Evolutionary conservation across 1,284 basidiomycete genomes (phyloP).

Genomic region (Leccinum cinnamomeum): DNA sequence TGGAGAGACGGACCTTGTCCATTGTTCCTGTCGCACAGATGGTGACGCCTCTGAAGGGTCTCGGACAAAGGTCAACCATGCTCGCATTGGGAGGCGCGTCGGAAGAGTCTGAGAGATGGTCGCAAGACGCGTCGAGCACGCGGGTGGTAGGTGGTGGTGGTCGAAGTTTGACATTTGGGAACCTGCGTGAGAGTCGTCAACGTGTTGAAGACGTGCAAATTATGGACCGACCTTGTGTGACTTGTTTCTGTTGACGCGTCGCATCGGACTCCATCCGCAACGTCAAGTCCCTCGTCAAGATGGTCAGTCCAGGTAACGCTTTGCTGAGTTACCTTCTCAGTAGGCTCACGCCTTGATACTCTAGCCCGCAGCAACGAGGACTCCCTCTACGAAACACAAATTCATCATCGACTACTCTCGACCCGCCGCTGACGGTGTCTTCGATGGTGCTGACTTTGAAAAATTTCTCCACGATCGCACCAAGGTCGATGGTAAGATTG

Average conservation of each 20-base stretch:
- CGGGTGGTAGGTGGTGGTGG: slow-evolving; percentile 41
- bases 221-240: slow-evolving; percentile 44
- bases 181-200: slow-evolving; percentile 44
- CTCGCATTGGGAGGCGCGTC: slow-evolving; percentile 36
- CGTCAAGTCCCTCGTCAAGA: slow-evolving; percentile 40
- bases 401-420: slow-evolving; percentile 95
- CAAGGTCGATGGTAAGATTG: slow-evolving; percentile 82
- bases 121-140: slow-evolving; percentile 18
- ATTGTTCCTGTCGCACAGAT: slow-evolving; percentile 71
- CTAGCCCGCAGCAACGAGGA: slow-evolving; percentile 71
- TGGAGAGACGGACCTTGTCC: slow-evolving; percentile 55
- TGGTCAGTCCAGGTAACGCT: slow-evolving; percentile 76
- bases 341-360: slow-evolving; percentile 67
- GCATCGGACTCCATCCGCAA: slow-evolving; percentile 18
- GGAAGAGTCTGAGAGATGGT: slow-evolving; percentile 27
- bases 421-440: slow-evolving; percentile 87
- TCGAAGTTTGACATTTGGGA: slow-evolving; percentile 70
- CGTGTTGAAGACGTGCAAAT: not conserved
- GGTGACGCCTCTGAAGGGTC: slow-evolving; percentile 63
- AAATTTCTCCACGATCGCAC: slow-evolving; percentile 94
- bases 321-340: slow-evolving; percentile 92
- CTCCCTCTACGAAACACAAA: slow-evolving; percentile 75
- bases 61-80: slow-evolving; percentile 54
- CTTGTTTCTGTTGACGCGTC: slow-evolving; percentile 37
- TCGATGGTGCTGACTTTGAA: slow-evolving; percentile 89